Evolutionary conservation across 2,329 filamentous ascomycete genomes (phyloP), one percentile per base, ranked within the genome.

Genomic region (Nannizzia gypsea): DNA sequence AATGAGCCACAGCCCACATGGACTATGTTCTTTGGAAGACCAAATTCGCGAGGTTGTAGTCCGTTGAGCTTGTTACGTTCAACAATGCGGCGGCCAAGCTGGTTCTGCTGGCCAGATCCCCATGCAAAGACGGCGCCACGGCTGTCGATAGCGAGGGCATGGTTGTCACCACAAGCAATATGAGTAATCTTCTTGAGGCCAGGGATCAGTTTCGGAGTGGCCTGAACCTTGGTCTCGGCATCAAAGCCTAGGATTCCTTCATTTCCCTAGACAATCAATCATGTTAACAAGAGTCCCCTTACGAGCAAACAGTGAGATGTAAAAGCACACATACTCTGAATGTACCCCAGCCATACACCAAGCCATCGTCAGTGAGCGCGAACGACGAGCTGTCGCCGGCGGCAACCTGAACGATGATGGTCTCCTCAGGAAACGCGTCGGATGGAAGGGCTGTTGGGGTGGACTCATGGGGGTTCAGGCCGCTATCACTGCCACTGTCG

Each of bases 1-100:
- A 91, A 92, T 13, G 86, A 83, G 50, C 90, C 90, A 59, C 84
- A 85, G 28, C 82, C 81, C 61, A 88, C 80, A 73, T 76, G 82
- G 57, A 78, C 77, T 57, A 88, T 83, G 64, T 76, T 75, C 67
- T 80, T 80, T 64, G 80, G 80, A 48, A 84, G 77, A 44, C 80
- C 80, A 60, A 84, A 78, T 64, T 81, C 80, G 59, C 77, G 78
- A 8, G 84, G 83, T 55, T 77, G 74, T 24, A 84, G 75, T 20
- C 78, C 79, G 63, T 81, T 77, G 56, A 76, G 72, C 64, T 80
- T 78, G 62, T 77, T 82, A 58, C 82, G 81, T 70, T 83, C 81
- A 52, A 83, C 79, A 42, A 84, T 78, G 59, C 81, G 80, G 58
- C 81, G 82, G 64, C 86, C 87, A 8, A 89, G 79, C 68, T 86